phyloP scores from a whole-genome alignment of 108 stramenopile species.

The Asterionellopsis glacialis region DNA sequence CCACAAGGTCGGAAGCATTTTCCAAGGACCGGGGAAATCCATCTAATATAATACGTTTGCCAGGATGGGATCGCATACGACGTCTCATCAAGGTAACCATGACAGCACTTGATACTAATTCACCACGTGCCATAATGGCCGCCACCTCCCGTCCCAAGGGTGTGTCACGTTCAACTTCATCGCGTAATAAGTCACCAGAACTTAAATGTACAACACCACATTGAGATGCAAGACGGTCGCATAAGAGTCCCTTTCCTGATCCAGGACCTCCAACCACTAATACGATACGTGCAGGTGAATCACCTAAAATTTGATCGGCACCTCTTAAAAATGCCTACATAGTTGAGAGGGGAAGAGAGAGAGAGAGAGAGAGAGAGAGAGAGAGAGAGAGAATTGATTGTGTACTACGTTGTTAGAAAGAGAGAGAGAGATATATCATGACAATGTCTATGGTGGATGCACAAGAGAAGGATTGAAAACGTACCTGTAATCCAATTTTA shows the following conservation, averaged over 20 bases:
- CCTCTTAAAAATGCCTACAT: slow-evolving; percentile 37
- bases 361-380: too few species aligned
- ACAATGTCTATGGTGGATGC: too few species aligned
- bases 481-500: slow-evolving; percentile 11
- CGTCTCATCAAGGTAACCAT: slow-evolving; percentile 73
- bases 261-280: slow-evolving; percentile 92
- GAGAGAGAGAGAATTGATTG: too few species aligned
- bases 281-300: slow-evolving; percentile 66
- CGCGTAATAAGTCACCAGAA: slow-evolving; percentile 86
- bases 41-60: slow-evolving; percentile 72
- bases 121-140: slow-evolving; percentile 78
- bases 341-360: too few species aligned
- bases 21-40: slow-evolving; percentile 77
- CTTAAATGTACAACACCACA: slow-evolving; percentile 86
- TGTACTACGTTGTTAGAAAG: too few species aligned
- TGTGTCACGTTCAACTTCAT: slow-evolving; percentile 75
- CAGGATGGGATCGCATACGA: slow-evolving; percentile 68
- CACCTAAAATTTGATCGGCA: slow-evolving; percentile 44
- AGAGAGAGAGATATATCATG: too few species aligned
- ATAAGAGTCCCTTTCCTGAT: slow-evolving; percentile 84
- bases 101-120: slow-evolving; percentile 64
- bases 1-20: slow-evolving; percentile 57
- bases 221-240: slow-evolving; percentile 53
- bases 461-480: background rate
- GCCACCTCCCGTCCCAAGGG: slow-evolving; percentile 74